Percentiles rank a stretch among this genome's conserved stretches.
phyloP scores from a whole-genome alignment of 495 filamentous ascomycete genomes.

The Xylaria palmicola region DNA sequence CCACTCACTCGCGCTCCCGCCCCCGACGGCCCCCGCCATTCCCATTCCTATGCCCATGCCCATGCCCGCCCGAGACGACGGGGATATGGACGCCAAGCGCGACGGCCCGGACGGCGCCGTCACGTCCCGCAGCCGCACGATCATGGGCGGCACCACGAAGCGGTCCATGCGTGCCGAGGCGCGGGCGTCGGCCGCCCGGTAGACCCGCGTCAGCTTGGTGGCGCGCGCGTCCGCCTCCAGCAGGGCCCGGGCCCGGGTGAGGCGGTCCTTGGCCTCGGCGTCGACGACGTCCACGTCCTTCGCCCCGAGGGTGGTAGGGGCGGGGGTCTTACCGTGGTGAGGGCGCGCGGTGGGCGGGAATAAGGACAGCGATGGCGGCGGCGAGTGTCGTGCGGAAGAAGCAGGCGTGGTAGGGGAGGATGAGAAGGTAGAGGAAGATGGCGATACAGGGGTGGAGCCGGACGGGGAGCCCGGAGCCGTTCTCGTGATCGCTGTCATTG shows the following conservation, averaged over 20 bases:
- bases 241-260: not conserved
- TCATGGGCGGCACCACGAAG: constrained; percentile 24
- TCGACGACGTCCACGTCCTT: not conserved
- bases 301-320: too few relatives aligned
- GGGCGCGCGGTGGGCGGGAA: not conserved
- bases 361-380: not conserved
- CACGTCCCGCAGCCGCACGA: constrained; percentile 22
- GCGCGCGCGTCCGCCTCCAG: constrained; percentile 7
- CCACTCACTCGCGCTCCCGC: constrained; percentile 21
- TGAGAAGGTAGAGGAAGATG: constrained; percentile 4
- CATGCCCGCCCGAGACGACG: not conserved
- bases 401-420: not conserved
- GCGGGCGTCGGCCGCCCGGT: constrained; percentile 12
- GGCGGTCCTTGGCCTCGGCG: not conserved
- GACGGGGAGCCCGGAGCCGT: not conserved
- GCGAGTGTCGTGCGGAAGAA: not conserved
- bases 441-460: not conserved
- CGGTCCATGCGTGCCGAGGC: constrained; percentile 8
- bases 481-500: not conserved
- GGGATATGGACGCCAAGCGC: not conserved
- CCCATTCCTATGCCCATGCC: not conserved
- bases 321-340: not conserved
- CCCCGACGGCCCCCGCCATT: not conserved
- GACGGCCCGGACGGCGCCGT: constrained; percentile 3
- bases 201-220: constrained; percentile 13